Conservation (phyloP, 2,329 filamentous ascomycete genomes). For the Fusarium mexicanum region DNA sequence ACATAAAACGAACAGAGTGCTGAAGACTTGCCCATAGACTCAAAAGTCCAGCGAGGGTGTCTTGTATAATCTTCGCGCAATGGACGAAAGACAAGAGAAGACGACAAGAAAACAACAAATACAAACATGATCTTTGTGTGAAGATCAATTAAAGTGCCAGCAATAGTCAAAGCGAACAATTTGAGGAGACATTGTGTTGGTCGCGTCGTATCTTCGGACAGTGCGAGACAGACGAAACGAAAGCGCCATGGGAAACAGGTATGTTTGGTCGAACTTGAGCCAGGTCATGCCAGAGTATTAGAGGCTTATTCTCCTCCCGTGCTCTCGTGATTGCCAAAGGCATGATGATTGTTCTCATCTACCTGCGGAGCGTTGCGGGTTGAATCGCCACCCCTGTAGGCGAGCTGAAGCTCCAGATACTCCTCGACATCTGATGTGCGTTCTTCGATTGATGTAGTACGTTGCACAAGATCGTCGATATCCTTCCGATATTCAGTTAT, state of each 20-base stretch:
- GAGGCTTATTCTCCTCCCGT: background rate
- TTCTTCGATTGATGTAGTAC: background rate
- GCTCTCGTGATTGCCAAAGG: background rate
- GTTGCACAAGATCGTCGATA: background rate
- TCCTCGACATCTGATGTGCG: background rate
- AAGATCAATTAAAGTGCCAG: background rate
- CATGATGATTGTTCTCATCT: background rate
- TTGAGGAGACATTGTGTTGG: background rate
- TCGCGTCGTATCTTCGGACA: background rate
- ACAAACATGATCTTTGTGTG: too few relatives aligned
- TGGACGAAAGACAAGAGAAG: background rate
- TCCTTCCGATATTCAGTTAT: background rate
- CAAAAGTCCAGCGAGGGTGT: background rate
- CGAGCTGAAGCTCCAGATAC: background rate
- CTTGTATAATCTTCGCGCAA: background rate
- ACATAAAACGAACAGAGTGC: background rate
- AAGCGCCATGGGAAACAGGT: background rate
- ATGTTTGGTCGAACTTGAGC: background rate
- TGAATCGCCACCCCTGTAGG: background rate
- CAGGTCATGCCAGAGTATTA: rapidly evolving
- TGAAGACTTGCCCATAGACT: background rate
- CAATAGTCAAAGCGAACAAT: background rate
- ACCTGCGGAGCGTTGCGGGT: background rate
- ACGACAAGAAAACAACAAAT: background rate
- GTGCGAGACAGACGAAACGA: background rate